Conservation (phyloP, 2,329 filamentous ascomycete species). For the Fusarium gaditjirri region DNA sequence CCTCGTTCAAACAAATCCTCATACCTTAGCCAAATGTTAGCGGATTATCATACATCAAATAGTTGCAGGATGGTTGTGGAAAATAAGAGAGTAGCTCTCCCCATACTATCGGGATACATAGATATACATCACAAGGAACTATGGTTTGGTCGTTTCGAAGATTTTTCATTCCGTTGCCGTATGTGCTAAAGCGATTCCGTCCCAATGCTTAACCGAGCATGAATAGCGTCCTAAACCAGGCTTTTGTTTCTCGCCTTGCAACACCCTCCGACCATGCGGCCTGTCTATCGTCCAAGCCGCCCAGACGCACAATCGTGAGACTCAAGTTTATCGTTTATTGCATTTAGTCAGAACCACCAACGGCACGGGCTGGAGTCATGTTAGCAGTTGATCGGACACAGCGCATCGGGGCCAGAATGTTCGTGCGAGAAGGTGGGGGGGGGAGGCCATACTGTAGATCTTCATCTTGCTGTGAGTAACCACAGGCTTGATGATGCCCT, state of each 20-base stretch:
- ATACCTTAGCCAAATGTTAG: not conserved
- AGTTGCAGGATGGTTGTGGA: not conserved
- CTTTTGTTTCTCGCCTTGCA: conserved; percentile 48
- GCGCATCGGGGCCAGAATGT: not conserved
- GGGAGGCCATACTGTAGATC: conserved; percentile 84
- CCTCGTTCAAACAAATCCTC: not conserved
- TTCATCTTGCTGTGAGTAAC: conserved; percentile 96
- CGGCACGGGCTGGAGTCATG: conserved; percentile 65
- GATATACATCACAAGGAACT: conserved; percentile 12
- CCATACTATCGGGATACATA: not conserved
- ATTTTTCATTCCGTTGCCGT: conserved; percentile 54
- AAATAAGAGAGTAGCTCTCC: not conserved
- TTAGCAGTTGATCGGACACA: conserved; percentile 44
- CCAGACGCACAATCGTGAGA: conserved; percentile 54
- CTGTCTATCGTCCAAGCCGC: conserved; percentile 51
- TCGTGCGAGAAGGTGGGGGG: conserved; percentile 6
- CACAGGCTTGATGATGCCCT: conserved; percentile 98
- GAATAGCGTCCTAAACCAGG: conserved; percentile 54
- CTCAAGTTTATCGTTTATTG: conserved; percentile 48
- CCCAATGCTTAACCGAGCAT: conserved; percentile 55
- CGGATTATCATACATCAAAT: not conserved
- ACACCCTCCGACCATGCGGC: conserved; percentile 50
- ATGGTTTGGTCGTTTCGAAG: conserved; percentile 44
- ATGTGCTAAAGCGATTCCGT: conserved; percentile 52
- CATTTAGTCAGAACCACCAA: conserved; percentile 60